phyloP scores from a whole-genome alignment of 2,329 filamentous ascomycete species.

The Ascosphaera pollenicola region DNA sequence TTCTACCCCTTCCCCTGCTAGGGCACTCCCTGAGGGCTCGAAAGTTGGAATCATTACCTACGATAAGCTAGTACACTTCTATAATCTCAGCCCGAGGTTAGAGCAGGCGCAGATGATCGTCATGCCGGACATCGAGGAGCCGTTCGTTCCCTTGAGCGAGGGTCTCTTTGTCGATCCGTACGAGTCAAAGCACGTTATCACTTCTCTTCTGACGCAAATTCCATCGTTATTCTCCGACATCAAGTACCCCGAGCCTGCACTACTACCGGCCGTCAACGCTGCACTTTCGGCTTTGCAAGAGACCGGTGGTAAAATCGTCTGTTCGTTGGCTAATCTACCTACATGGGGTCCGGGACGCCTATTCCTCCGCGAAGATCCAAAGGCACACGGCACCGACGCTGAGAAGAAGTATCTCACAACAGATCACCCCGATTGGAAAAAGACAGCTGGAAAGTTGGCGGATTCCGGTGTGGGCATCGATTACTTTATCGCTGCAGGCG shows the following conservation, averaged over 20 bases:
- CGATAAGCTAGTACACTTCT: conserved; percentile 94
- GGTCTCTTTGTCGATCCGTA: conserved; percentile 89
- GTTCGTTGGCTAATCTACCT: conserved; percentile 66
- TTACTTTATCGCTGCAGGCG: conserved; percentile 82
- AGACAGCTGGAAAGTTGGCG: conserved; percentile 69
- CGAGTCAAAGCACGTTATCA: conserved; percentile 71
- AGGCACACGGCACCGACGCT: conserved; percentile 63
- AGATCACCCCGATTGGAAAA: conserved; percentile 73
- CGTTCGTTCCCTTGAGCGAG: conserved; percentile 78
- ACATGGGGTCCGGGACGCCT: conserved; percentile 79
- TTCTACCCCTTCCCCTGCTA: conserved; percentile 28
- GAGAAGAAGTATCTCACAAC: conserved; percentile 85
- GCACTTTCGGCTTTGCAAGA: conserved; percentile 62
- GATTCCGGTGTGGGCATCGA: conserved; percentile 71
- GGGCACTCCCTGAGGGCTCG: conserved; percentile 48
- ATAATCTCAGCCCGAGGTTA: conserved; percentile 61
- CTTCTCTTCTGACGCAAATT: conserved; percentile 60
- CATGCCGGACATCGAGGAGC: conserved; percentile 93
- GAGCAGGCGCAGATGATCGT: conserved; percentile 94
- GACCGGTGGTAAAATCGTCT: conserved; percentile 83
- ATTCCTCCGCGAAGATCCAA: conserved; percentile 70
- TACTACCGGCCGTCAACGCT: conserved; percentile 66
- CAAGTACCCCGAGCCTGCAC: conserved; percentile 76
- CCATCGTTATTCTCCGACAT: conserved; percentile 70
- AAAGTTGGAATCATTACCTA: conserved; percentile 92